Base-by-base conservation (phyloP, 805 yeast species). In the Jamesozyma spencerorum region DNA sequence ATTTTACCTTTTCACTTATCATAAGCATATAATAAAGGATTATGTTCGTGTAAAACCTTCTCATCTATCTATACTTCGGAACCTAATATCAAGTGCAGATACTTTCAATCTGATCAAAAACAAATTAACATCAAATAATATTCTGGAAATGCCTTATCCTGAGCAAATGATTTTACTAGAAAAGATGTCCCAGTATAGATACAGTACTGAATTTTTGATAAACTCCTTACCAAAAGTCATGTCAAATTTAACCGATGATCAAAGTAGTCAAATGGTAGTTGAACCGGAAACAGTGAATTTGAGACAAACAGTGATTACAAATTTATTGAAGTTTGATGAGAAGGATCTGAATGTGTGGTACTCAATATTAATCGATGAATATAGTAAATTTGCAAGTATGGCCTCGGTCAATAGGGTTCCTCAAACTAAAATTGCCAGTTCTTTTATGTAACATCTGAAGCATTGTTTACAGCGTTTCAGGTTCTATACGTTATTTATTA, bases 111-210 rank as follows among this genome's bases (percentile, higher is more conserved):
- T 48, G 12, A 39, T 60, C 8, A 49, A 50, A 36, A 36, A 36
- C 14, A 42, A 48, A 14, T 30, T 58, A 11, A 47, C 44, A 2
- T 38, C 59, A 6, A 47, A 42, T 11, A 13, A 41, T 3, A 48
- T 60, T 11, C 29, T 56, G 24, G 33, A 37, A 4, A 40, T 60
- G 51, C 63, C 63, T 22, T 60, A 57, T 39, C 35, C 49, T 36
- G 63, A 58, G 42, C 62, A 57, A 40, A 55, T 60, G 61, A 54
- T 51, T 7, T 30, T 60, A 14, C 35, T 57, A 6, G 51, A 56
- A 40, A 48, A 48, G 24, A 10, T 60, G 27, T 44, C 63, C 3
- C 49, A 47, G 31, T 52, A 38, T 39, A 17, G 43, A 2, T 46
- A 57, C 38, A 44, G 52, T 4, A 44, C 47, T 2, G 34, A 35